Evolutionary conservation across 148 eudicot species (phyloP).

Genomic region (Heliosperma pusillum): DNA sequence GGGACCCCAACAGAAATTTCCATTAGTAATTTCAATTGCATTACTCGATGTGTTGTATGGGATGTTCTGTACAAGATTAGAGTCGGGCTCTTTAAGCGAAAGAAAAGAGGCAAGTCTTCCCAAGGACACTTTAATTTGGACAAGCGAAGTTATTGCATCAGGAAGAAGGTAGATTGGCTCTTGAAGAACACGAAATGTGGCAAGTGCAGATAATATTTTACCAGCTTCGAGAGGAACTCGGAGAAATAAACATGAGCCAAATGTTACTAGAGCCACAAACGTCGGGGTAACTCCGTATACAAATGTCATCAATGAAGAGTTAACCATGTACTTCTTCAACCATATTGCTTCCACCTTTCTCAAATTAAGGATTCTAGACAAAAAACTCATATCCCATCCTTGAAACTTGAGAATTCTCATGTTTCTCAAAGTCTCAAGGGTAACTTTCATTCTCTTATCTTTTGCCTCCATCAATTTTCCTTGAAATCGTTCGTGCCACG

Average conservation of each 20-base stretch:
- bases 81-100: constrained; percentile 35
- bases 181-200: constrained; percentile 48
- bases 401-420: constrained; percentile 56
- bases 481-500: constrained; percentile 37
- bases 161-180: constrained; percentile 44
- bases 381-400: constrained; percentile 51
- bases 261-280: constrained; percentile 45
- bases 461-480: constrained; percentile 41
- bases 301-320: constrained; percentile 25
- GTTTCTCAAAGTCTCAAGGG: constrained; percentile 44
- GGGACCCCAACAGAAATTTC: constrained; percentile 42
- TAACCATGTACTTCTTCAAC: constrained; percentile 39
- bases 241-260: constrained; percentile 36
- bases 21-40: constrained; percentile 40
- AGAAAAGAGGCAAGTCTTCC: constrained; percentile 46
- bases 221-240: constrained; percentile 47
- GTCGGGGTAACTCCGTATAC: constrained; percentile 44
- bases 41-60: constrained; percentile 22
- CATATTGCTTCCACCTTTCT: constrained; percentile 37
- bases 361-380: constrained; percentile 37
- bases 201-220: constrained; percentile 44
- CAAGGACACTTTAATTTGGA: constrained; percentile 51
- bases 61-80: constrained; percentile 33
- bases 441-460: constrained; percentile 52
- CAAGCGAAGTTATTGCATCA: constrained; percentile 33